Base-by-base conservation (phyloP, 371 early-diverging fungal species). In the Saksenaea oblongispora region DNA sequence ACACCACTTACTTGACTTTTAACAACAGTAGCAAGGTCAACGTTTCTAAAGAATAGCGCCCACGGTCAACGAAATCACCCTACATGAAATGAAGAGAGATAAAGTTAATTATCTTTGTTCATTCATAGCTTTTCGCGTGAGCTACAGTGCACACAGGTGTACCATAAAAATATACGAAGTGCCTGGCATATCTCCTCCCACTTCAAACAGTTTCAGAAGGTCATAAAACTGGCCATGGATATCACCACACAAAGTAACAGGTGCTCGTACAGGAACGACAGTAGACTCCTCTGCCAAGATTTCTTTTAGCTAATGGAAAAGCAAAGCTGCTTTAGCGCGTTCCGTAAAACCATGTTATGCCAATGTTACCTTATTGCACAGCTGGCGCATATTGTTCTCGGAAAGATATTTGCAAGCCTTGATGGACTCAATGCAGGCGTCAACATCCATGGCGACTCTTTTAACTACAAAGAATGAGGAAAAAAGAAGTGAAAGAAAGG, bases 191-290 rank as follows among this genome's bases (percentile, higher is more conserved):
- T 97, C 92, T 15, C 99, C 99, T 34, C 98, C 99, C 13, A 98
- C 97, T 61, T 95, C 91, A 74, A 99, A 98, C 34, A 99, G 88
- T 79, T 99, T 98, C 69, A 98, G 71, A 67, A 97, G 82, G 78
- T 99, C 99, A 74, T 95, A 97, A 77, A 99, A 99, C 76, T 99
- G 99, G n/a, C 99, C 99, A 78, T 98, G 99, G 59, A 98, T 96
- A 78, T 98, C 96, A 58, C 99, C 97, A 79, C 97, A 98, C 37
- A 99, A 86, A 2, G 98, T 99, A 14, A 99, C 97, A 11, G 99
- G 99, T 14, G 95, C 82, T 64, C 87, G 80, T 28, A 98, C 96
- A 8, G 97, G 96, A 58, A 97, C 97, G 37, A 98, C 93, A 66
- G 96, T 98, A 8, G 95, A 95, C 74, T 98, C 98, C 70, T 96